Evolutionary conservation across 768 basidiomycete genomes (phyloP).

Genomic region (Fomitopsis serialis): DNA sequence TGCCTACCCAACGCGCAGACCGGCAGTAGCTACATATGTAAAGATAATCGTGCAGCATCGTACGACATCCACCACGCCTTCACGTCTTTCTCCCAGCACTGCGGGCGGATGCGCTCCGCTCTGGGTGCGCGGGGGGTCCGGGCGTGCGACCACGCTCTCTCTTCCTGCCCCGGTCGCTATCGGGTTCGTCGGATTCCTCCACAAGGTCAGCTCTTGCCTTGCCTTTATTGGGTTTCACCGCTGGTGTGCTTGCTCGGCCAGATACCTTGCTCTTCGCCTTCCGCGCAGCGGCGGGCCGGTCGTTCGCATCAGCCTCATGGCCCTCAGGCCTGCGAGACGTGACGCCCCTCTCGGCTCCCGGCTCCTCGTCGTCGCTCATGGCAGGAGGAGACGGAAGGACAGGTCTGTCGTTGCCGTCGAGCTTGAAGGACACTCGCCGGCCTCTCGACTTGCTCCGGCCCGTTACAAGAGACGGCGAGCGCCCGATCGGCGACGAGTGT

Average conservation of each 20-base stretch:
- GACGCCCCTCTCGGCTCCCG: background rate
- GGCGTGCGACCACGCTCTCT: constrained; percentile 12
- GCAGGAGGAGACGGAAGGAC: constrained; percentile 4
- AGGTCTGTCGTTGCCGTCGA: constrained; percentile 26
- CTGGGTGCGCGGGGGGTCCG: constrained; percentile 13
- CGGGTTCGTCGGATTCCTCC: background rate
- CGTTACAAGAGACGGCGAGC: constrained; percentile 23
- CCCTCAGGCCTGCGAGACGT: background rate
- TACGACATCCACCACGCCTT: background rate
- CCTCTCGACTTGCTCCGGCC: constrained; percentile 48
- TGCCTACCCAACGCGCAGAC: background rate
- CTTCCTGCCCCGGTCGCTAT: constrained; percentile 5
- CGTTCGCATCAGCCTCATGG: background rate
- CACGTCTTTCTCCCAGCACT: background rate
- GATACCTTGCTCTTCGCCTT: background rate
- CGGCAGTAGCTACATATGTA: background rate
- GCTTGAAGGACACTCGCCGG: constrained; percentile 51
- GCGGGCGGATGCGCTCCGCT: constrained; percentile 6
- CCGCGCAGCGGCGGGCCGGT: background rate
- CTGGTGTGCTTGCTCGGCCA: background rate
- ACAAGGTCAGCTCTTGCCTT: constrained; percentile 11
- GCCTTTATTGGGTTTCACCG: background rate
- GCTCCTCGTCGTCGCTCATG: background rate
- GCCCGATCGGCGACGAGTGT: constrained; percentile 19
- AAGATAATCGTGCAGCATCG: background rate